These are phyloP conservation scores for Metschnikowia colocasiae DNA, from an alignment of 805 yeast genomes.

Conservation along the genomic window DNA sequence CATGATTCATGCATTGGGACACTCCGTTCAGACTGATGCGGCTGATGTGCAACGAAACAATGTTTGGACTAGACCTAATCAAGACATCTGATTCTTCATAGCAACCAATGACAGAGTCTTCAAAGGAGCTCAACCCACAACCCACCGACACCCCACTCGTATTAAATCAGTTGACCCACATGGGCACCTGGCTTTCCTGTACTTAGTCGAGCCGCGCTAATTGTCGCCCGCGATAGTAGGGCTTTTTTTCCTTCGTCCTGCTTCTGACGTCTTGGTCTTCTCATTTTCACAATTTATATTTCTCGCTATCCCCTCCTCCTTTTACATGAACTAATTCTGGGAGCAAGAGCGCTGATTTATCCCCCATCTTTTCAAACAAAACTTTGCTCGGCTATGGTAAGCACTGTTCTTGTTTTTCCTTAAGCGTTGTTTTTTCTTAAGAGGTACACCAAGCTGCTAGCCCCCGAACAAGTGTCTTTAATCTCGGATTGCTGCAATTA, in stretches of 20 bases:
- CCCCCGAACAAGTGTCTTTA: background rate
- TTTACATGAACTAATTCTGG: constrained; percentile 1
- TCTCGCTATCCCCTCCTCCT: background rate
- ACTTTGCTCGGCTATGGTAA: constrained; percentile 4
- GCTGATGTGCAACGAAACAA: background rate
- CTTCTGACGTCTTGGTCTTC: background rate
- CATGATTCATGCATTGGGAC: background rate
- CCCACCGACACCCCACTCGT: background rate
- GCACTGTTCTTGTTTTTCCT: background rate
- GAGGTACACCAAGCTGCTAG: constrained; percentile 1
- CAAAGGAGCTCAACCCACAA: background rate
- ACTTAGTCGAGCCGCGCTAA: background rate
- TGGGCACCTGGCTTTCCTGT: constrained; percentile 2
- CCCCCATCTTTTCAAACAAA: background rate
- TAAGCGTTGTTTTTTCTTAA: background rate
- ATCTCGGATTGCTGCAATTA: background rate
- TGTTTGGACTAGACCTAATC: background rate
- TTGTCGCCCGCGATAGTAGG: background rate
- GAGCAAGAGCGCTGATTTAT: background rate
- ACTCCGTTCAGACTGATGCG: background rate
- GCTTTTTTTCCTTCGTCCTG: constrained; percentile 1
- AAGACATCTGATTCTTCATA: background rate
- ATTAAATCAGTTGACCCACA: background rate
- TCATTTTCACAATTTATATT: background rate
- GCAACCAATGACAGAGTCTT: background rate